Evolutionary conservation across 495 filamentous ascomycete species (phyloP), one percentile per base, ranked within the genome.

Genomic region (Durotheca rogersii): DNA sequence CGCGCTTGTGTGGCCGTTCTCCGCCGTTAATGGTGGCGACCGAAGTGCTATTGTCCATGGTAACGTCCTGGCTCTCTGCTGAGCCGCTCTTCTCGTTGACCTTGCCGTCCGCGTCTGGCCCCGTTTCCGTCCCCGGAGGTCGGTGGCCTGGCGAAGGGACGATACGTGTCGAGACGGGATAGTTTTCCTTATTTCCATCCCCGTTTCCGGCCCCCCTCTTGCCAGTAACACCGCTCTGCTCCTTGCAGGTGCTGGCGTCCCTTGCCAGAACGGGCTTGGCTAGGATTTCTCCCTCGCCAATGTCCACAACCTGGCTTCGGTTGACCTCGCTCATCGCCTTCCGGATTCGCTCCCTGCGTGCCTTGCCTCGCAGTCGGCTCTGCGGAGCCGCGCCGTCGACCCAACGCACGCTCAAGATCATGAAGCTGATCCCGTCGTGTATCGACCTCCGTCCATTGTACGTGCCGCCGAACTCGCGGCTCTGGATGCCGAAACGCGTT

Each of bases 401-500:
- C 85, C 88, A 97, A 19, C 87, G 80, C 11, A 95, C 73, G 19
- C 81, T 77, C 33, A 80, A 71, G 14, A 98, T 79, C 70, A 83
- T 89, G 70, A 89, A 97, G 60, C 89, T 95, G 72, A 94, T 80
- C 1, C 93, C 93, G 48, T 95, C 89, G 58, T 96, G 91, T 6
- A 65, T 49, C 17, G 68, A 62, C n/a, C 60, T 68, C 39, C 62
- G 43, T 31, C 62, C 64, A 23, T 61, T 68, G 20, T 73, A 58
- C 2, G 71, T 69, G 5, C 71, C 75, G 6, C 74, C 78, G 76
- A 89, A 97, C 36, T 81, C 74, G 2, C 91, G 82, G 43, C 86
- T 91, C 62, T 80, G 83, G 46, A 98, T 75, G 0, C 90, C 93
- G 60, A 86, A 89, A 23, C 87, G 72, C 1, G 85, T 83, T 0